A percentile compares a stretch with the other conserved stretches of the same genome.
Conservation (phyloP, 2,329 filamentous ascomycete genomes). For the Thielaviopsis ethacetica region DNA sequence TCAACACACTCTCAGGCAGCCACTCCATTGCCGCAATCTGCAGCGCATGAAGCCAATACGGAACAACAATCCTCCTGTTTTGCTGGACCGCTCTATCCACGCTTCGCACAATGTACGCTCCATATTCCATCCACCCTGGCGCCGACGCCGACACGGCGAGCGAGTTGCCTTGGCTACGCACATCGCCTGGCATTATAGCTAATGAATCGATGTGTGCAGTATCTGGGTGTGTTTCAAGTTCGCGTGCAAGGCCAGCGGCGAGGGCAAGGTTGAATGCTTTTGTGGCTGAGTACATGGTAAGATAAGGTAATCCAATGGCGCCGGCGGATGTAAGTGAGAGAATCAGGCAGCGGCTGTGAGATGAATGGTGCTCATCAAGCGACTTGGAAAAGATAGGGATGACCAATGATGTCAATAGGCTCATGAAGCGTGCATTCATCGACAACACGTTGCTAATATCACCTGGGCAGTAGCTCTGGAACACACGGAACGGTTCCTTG, state of each 20-base stretch:
- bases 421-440: conserved; percentile 22
- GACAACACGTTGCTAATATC: conserved; percentile 19
- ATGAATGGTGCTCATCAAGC: too few relatives aligned
- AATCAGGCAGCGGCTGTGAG: conserved; percentile 9
- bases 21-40: background rate
- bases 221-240: conserved; percentile 15
- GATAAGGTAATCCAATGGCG: conserved; percentile 16
- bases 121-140: conserved; percentile 7
- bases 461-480: conserved; percentile 16
- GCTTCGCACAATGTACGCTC: background rate
- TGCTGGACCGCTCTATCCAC: background rate
- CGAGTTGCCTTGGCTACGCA: conserved; percentile 16
- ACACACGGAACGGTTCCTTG: conserved; percentile 16
- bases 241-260: conserved; percentile 16
- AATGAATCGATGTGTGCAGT: conserved; percentile 18
- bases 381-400: conserved; percentile 12
- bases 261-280: conserved; percentile 20
- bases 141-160: conserved; percentile 11
- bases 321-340: conserved; percentile 18
- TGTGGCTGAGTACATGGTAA: conserved; percentile 18
- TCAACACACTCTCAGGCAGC: background rate
- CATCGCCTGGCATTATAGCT: conserved; percentile 18
- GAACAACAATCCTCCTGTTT: background rate
- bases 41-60: background rate
- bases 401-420: conserved; percentile 19